Evolutionary conservation across 2,329 filamentous ascomycete species (phyloP), one percentile per base, ranked within the genome.

Genomic region (Plenodomus tracheiphilus): DNA sequence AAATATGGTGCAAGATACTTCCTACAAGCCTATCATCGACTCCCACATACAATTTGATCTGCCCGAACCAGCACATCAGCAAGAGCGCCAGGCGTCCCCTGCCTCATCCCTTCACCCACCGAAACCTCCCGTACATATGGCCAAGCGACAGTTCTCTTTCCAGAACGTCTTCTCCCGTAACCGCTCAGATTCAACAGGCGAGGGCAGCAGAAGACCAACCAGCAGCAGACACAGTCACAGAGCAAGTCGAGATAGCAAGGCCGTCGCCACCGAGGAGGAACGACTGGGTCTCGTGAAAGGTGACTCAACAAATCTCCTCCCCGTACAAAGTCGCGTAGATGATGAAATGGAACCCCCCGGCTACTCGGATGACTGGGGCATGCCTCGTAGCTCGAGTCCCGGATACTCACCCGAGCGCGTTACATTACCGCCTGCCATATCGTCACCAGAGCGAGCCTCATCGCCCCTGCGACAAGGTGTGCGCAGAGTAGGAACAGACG

Each of bases 111-210:
- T 80, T 11, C 75, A 73, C 2, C 79, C 84, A 1, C 86, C 86
- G 0, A 70, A 65, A 47, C 71, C 82, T 3, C 85, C 86, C 1
- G 85, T 85, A 4, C 84, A 78, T 47, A 55, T 70, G 58, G 53
- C 72, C 56, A 83, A 87, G 10, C 82, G 93, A 51, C 90, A 96
- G 67, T 99, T 97, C 74, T 95, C 89, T 16, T 97, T 97, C 78
- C 87, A 92, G 57, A 91, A 88, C 58, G 85, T 96, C 43, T 94
- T 97, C 72, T 77, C 77, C 51, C 81, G 85, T 30, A 62, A 65
- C 42, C 61, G 65, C 20, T 53, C 60, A 38, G 62, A 68, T n/a
- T 68, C 62, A 2, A 59, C 53, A 15, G 61, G 64, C 16, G 59
- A 61, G 37, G 49, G 49, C 2, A 59, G 56, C 7, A 49, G 19